phyloP scores from a whole-genome alignment of 225 moss, liverwort and hornwort genomes.

The Pseudoscleropodium purum region DNA sequence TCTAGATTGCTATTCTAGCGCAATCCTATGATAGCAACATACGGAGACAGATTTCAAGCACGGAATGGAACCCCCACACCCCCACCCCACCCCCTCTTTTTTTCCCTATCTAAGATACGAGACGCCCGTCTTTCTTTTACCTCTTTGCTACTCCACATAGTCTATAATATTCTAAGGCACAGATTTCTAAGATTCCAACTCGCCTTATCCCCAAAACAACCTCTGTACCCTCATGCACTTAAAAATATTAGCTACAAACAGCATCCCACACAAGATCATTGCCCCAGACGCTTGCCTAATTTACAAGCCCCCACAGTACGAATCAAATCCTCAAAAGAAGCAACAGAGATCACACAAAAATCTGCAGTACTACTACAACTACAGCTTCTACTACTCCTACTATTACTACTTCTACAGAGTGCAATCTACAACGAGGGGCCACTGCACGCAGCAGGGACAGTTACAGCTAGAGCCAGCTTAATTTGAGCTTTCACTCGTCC shows the following conservation, averaged over 20 bases:
- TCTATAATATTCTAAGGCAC: not conserved
- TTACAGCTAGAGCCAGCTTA: not conserved
- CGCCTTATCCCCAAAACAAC: slow-evolving; percentile 1
- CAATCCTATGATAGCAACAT: not conserved
- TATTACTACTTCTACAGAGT: not conserved
- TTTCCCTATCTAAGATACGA: not conserved
- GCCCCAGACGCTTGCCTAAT: not conserved
- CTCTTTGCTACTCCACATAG: not conserved
- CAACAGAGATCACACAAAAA: not conserved
- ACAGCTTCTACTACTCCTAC: not conserved
- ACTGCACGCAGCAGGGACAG: not conserved
- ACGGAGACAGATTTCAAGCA: not conserved
- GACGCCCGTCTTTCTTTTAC: not conserved
- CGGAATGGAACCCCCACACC: not conserved
- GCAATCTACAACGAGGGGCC: not conserved
- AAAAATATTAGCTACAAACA: not conserved
- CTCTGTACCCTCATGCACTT: not conserved
- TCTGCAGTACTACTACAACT: not conserved
- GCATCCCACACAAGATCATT: not conserved
- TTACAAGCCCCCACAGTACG: not conserved
- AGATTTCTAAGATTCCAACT: slow-evolving; percentile 3
- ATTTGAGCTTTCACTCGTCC: not conserved
- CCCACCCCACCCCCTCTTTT: no score
- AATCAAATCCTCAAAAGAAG: not conserved
- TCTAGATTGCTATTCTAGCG: not conserved